Conservation (phyloP, 2,329 filamentous ascomycete genomes). For the Herpotrichia juniperi region DNA sequence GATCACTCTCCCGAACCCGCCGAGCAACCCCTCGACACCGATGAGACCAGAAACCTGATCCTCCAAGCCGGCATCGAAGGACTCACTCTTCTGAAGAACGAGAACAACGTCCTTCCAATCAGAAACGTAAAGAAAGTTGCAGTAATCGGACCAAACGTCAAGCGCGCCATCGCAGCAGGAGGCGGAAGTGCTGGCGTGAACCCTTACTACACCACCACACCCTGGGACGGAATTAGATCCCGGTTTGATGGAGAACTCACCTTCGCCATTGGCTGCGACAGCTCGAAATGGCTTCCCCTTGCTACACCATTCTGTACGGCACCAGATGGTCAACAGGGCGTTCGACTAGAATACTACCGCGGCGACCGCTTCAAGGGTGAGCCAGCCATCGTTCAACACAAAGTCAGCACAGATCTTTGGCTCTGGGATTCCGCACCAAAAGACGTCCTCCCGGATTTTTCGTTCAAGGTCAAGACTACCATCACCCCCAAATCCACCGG, state of each 20-base stretch:
- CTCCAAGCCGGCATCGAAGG: conserved; percentile 67
- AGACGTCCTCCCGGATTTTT: conserved; percentile 68
- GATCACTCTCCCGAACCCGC: conserved; percentile 63
- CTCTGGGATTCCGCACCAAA: conserved; percentile 72
- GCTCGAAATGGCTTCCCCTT: conserved; percentile 69
- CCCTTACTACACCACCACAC: conserved; percentile 71
- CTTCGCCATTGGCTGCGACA: conserved; percentile 68
- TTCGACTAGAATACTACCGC: conserved; percentile 68
- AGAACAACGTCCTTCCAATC: conserved; percentile 64
- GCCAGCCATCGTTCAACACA: conserved; percentile 63
- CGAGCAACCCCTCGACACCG: conserved; percentile 60
- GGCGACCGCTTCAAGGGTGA: conserved; percentile 67
- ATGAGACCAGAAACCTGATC: conserved; percentile 65
- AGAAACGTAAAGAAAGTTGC: conserved; percentile 64
- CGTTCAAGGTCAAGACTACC: conserved; percentile 65
- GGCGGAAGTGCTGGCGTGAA: conserved; percentile 72
- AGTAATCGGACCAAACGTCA: conserved; percentile 71
- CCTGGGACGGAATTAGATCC: conserved; percentile 66
- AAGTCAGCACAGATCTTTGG: conserved; percentile 70
- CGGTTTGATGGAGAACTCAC: conserved; percentile 61
- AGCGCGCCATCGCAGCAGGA: conserved; percentile 70
- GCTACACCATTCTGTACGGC: conserved; percentile 65
- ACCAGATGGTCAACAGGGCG: conserved; percentile 63
- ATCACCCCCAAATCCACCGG: conserved; percentile 65
- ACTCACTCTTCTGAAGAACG: conserved; percentile 69